Evolutionary conservation across 2,329 filamentous ascomycete species (phyloP).

Genomic region (Coniochaeta sp.): DNA sequence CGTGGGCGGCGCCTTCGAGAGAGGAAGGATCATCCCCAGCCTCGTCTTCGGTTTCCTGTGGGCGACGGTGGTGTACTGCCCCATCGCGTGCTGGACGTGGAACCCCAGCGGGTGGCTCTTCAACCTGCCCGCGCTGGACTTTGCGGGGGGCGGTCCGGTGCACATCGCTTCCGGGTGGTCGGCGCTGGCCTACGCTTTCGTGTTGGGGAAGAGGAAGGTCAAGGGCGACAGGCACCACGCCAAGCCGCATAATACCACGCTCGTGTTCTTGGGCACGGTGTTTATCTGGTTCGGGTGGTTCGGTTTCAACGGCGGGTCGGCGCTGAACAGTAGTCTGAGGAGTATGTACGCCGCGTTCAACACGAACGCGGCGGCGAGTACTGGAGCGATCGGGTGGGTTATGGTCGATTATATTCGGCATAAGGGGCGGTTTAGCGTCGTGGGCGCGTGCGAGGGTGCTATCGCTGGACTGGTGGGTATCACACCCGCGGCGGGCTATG

Average conservation of each 20-base stretch:
- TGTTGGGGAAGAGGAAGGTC: constrained; percentile 51
- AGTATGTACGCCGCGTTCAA: constrained; percentile 50
- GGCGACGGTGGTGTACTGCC: constrained; percentile 59
- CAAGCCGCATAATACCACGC: constrained; percentile 55
- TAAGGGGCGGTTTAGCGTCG: constrained; percentile 39
- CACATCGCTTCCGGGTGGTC: constrained; percentile 57
- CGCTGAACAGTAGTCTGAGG: constrained; percentile 43
- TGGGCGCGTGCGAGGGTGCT: constrained; percentile 46
- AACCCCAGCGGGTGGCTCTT: constrained; percentile 60
- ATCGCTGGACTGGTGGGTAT: constrained; percentile 52
- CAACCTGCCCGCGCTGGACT: constrained; percentile 53
- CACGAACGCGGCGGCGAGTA: constrained; percentile 50
- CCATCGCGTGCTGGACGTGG: constrained; percentile 61
- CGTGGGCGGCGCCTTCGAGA: constrained; percentile 52
- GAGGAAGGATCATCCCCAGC: constrained; percentile 48
- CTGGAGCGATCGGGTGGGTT: constrained; percentile 41
- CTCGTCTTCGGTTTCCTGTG: constrained; percentile 47
- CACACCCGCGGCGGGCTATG: constrained; percentile 49
- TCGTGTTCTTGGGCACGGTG: constrained; percentile 57
- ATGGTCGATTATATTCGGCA: constrained; percentile 41
- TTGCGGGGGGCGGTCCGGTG: constrained; percentile 56
- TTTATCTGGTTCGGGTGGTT: constrained; percentile 61
- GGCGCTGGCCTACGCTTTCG: constrained; percentile 57
- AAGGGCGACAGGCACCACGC: constrained; percentile 38
- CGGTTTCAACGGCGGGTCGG: constrained; percentile 43